Evolutionary conservation across 768 basidiomycete species (phyloP).

Genomic region (Agrocybe chaxingu): DNA sequence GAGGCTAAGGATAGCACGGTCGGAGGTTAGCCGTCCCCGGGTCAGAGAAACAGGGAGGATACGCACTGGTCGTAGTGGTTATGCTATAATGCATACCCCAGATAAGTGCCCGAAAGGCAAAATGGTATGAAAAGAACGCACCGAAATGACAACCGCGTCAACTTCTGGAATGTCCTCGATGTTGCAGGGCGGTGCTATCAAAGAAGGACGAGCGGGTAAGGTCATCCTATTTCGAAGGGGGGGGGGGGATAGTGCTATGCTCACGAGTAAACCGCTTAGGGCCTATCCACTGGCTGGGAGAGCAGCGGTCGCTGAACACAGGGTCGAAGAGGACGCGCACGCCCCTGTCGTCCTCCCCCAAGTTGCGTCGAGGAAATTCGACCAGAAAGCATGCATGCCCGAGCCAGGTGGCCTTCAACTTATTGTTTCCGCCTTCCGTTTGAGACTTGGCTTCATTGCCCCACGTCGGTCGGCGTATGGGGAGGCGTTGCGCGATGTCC

Average conservation of each 20-base stretch:
- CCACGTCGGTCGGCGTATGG: constrained; percentile 38
- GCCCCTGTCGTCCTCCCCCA: constrained; percentile 27
- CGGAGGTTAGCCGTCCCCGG: background rate
- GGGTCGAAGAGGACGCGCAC: constrained; percentile 51
- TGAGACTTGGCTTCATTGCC: constrained; percentile 14
- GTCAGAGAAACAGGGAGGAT: no score
- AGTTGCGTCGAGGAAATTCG: constrained; percentile 38
- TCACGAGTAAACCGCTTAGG: constrained; percentile 47
- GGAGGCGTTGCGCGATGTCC: constrained; percentile 18
- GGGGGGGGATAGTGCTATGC: constrained; percentile 12
- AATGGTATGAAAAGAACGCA: constrained; percentile 19
- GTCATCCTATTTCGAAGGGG: background rate
- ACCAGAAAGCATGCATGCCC: constrained; percentile 55
- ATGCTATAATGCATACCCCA: constrained; percentile 27
- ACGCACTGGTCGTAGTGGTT: constrained; percentile 52
- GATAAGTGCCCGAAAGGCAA: background rate
- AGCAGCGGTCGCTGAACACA: constrained; percentile 51
- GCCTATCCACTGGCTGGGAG: constrained; percentile 40
- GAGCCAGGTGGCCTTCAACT: constrained; percentile 51
- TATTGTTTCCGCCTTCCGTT: constrained; percentile 21
- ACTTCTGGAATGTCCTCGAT: constrained; percentile 57
- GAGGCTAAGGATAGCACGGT: constrained; percentile 26
- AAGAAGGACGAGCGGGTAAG: background rate
- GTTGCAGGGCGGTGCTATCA: constrained; percentile 43
- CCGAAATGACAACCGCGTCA: constrained; percentile 62